Conservation (phyloP, 1,284 basidiomycete species). For the Cystobasidiaceae sp. region DNA sequence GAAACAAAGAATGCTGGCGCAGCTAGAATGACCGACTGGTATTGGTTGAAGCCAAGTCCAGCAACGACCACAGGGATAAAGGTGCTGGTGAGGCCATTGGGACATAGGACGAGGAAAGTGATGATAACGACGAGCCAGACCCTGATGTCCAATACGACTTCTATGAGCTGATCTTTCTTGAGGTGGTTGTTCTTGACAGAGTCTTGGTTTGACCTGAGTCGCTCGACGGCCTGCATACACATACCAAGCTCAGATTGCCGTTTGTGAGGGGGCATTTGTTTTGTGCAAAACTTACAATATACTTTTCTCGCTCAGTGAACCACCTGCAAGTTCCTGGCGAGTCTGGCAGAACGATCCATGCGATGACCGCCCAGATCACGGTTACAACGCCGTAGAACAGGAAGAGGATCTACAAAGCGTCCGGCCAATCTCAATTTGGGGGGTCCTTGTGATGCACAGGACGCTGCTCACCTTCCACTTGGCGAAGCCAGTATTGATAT, state of each 20-base stretch:
- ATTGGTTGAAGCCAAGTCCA: conserved; percentile 19
- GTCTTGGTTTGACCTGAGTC: conserved; percentile 7
- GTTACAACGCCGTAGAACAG: conserved; percentile 12
- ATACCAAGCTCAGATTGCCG: background rate
- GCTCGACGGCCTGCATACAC: background rate
- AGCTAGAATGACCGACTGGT: background rate
- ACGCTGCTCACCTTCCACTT: no score
- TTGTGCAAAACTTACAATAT: background rate
- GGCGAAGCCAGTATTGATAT: conserved; percentile 12
- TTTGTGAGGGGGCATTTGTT: background rate
- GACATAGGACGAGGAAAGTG: background rate
- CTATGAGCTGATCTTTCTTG: conserved; percentile 9
- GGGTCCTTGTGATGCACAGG: no score
- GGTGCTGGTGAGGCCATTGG: conserved; percentile 2
- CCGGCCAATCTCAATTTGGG: no score
- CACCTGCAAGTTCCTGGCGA: conserved; percentile 4
- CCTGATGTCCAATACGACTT: background rate
- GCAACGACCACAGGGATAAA: conserved; percentile 5
- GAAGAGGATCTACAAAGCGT: conserved; percentile 8
- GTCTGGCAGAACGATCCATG: conserved; percentile 5
- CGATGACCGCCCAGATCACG: conserved; percentile 7
- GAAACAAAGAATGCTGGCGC: conserved; percentile 12
- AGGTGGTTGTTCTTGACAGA: conserved; percentile 5
- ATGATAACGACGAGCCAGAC: conserved; percentile 17
- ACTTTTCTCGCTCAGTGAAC: conserved; percentile 14